Evolutionary conservation across 2,329 filamentous ascomycete species (phyloP), one percentile per base, ranked within the genome.

Genomic region (Pseudogymnoascus pannorum): DNA sequence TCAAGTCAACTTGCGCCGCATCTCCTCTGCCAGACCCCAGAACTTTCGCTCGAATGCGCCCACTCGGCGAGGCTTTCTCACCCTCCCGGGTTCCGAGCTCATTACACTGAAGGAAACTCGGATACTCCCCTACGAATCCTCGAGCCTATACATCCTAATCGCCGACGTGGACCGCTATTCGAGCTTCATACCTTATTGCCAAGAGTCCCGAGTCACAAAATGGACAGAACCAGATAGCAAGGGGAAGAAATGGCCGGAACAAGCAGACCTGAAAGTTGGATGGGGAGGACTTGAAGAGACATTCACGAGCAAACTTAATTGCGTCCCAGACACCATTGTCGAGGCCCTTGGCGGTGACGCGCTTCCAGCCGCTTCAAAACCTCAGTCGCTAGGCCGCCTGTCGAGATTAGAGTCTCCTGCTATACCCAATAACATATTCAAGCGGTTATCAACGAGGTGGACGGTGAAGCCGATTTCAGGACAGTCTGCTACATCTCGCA

Each of bases 161-260:
- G 86, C 92, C 76, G 91, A 97, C 75, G 86, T 99, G 66, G 84
- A 91, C 74, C 85, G 85, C 65, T 99, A 99, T 82, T 79, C 82
- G 36, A 74, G 79, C 66, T 99, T 97, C 79, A 84, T 99, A n/a
- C 94, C 94, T 9, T 97, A 95, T 81, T 96, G 93, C 76, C 82
- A 84, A 44, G 79, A 79, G 51, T 92, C 89, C 36, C 82, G 80
- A 64, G 91, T 97, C 40, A 96, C 91, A 1, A 79, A 81, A 62
- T 91, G 88, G 82, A 87, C 89, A 5, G 60, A 72, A 11, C 78
- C 83, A 7, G 78, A 83, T 69, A 64, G 75, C 24, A 71, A 75
- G 1, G 66, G 67, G 59, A 75, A 76, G 26, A 76, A 75, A 44
- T 89, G 84, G 79, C 94, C 94, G 0, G 81, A 86, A 26, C 82